Evolutionary conservation across 768 basidiomycete species (phyloP), one percentile per base, ranked within the genome.

Genomic region (Sarcomyxa edulis): DNA sequence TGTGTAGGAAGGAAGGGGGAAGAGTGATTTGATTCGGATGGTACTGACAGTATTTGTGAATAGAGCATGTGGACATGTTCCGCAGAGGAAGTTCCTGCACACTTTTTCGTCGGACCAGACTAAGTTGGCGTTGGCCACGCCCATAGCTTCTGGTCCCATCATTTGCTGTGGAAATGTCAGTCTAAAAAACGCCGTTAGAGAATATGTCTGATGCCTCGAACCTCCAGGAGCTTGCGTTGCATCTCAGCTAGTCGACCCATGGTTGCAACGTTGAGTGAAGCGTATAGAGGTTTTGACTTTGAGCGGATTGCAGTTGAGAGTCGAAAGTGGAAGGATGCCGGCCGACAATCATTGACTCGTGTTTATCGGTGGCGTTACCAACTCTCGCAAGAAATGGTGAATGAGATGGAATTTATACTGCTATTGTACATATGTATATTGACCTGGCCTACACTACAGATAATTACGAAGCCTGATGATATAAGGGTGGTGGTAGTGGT

Each of bases 91-190:
- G 66, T 98, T 97, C 58, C 87, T 78, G 76, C 96, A 98, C 6
- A 98, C 95, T 73, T 97, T 97, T 52, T 95, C 93, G 63, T 94
- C 90, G 22, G 80, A 83, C 88, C 93, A 94, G 47, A 83, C 80
- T 43, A 96, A 71, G 65, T 97, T 94, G 48, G 85, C 83, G 50
- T 89, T 91, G 31, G 88, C 81, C 30, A 93, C 83, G 52, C 96
- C 96, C 91, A 99, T 95, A 14, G 96, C 93, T 66, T 99, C 95
- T 32, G 95, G 88, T n/a, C 92, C 95, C 94, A 97, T 97, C 92
- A 95, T 96, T 94, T 96, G 94, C 94, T 96, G 48, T 36, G 23
- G 46, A 36, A 44, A 43, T 42, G 44, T 59, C 16, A 56, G 33
- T n/a, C n/a, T n/a, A n/a, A n/a, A n/a, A n/a, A n/a, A n/a, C n/a